These are phyloP conservation scores for Nematodospora valgi DNA, from an alignment of 805 yeast genomes.

Conservation along the genomic window DNA sequence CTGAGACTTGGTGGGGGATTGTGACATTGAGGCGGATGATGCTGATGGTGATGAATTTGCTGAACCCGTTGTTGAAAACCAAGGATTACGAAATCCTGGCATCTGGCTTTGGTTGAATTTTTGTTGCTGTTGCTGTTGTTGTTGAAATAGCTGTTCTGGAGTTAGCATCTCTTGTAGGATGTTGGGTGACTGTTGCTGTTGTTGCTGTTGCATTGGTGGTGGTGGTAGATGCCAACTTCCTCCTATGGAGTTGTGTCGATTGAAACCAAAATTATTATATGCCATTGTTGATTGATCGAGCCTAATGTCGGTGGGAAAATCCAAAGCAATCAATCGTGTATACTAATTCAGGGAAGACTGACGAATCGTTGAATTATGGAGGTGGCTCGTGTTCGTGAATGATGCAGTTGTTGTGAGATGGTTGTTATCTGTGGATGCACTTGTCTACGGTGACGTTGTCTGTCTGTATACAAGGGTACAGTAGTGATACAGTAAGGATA, in stretches of 20 bases:
- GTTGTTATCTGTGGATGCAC: too few relatives aligned
- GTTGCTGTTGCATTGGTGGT: conserved; percentile 1
- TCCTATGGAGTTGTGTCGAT: conserved; percentile 36
- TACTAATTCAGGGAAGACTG: too few relatives aligned
- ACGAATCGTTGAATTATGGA: too few relatives aligned
- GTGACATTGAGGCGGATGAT: conserved; percentile 12
- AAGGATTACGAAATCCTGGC: conserved; percentile 42
- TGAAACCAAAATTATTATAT: conserved; percentile 22
- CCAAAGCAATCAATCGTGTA: too few relatives aligned
- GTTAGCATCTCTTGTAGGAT: conserved; percentile 6
- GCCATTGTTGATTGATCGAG: too few relatives aligned
- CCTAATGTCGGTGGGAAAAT: too few relatives aligned
- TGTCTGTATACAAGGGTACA: too few relatives aligned
- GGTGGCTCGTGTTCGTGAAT: too few relatives aligned
- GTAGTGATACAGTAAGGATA: too few relatives aligned
- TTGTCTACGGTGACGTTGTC: too few relatives aligned
- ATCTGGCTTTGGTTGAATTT: conserved; percentile 10
- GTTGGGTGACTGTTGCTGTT: too few relatives aligned
- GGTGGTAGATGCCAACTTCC: conserved; percentile 35
- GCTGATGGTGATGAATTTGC: conserved; percentile 6
- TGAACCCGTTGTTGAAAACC: conserved; percentile 30
- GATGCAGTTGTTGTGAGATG: too few relatives aligned
- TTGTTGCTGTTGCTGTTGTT: conserved; percentile 11
- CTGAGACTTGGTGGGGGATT: conserved; percentile 26
- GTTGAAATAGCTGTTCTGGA: conserved; percentile 9